These are phyloP conservation scores for Catharanthus roseus DNA, from an alignment of 257 asterid species.

Conservation along the genomic window DNA sequence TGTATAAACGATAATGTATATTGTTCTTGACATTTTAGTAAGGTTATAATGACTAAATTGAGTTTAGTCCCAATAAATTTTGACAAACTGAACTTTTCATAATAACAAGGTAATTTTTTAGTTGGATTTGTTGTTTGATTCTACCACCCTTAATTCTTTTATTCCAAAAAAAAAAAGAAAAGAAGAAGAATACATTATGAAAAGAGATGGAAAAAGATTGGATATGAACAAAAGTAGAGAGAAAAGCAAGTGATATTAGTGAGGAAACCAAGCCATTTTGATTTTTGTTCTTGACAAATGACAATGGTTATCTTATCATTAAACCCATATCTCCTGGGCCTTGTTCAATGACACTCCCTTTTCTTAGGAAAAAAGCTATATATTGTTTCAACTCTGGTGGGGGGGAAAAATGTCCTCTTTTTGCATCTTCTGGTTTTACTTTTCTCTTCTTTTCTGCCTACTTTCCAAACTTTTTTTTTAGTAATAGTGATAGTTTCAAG, in stretches of 20 bases:
- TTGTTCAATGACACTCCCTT: background rate
- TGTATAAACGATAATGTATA: no score
- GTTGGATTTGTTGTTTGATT: no score
- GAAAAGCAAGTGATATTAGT: background rate
- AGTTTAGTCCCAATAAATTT: no score
- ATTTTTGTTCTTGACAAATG: constrained; percentile 35
- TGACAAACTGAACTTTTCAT: no score
- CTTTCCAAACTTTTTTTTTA: background rate
- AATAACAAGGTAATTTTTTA: no score
- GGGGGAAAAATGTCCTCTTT: constrained; percentile 15
- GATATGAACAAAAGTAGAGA: no score
- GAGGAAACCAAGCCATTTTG: constrained; percentile 37
- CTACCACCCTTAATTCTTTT: no score
- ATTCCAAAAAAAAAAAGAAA: no score
- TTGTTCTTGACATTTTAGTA: no score
- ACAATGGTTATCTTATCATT: constrained; percentile 23
- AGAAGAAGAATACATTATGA: no score
- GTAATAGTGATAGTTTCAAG: background rate
- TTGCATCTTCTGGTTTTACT: constrained; percentile 15
- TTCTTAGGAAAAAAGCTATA: constrained; percentile 10
- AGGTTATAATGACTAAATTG: no score
- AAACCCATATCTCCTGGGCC: background rate
- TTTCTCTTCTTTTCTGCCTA: constrained; percentile 13
- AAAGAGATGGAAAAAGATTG: no score
- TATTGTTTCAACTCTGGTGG: constrained; percentile 12